These are phyloP conservation scores for Stachybotrys chlorohalonatus DNA, from an alignment of 2,329 filamentous ascomycete species.

Conservation along the genomic window DNA sequence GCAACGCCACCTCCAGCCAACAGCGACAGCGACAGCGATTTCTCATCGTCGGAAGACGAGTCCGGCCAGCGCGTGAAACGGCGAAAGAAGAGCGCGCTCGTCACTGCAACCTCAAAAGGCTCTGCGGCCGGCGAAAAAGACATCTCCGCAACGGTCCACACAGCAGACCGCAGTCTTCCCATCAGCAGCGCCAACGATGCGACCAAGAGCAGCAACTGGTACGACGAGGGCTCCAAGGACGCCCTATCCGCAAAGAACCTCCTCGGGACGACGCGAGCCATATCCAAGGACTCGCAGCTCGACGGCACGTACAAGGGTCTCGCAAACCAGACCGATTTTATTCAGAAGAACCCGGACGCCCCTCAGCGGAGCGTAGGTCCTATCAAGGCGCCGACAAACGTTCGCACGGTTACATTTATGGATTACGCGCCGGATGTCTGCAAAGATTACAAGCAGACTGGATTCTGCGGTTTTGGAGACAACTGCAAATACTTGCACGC, in stretches of 20 bases:
- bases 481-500: slow-evolving; percentile 68
- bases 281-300: slow-evolving; percentile 22
- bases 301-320: slow-evolving; percentile 72
- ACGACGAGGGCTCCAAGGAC: slow-evolving; percentile 59
- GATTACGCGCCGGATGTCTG: slow-evolving; percentile 92
- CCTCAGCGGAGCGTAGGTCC: slow-evolving; percentile 67
- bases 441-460: slow-evolving; percentile 75
- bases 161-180: slow-evolving; percentile 51
- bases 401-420: slow-evolving; percentile 80
- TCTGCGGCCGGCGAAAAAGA: slow-evolving; percentile 23
- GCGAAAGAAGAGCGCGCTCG: slow-evolving; percentile 56
- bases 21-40: slow-evolving; percentile 51
- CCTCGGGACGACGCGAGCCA: slow-evolving; percentile 44
- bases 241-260: slow-evolving; percentile 41
- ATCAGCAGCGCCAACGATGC: slow-evolving; percentile 72
- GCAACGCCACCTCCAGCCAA: slow-evolving; percentile 66
- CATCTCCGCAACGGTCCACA: slow-evolving; percentile 42
- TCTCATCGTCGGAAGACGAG: slow-evolving; percentile 69
- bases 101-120: slow-evolving; percentile 55
- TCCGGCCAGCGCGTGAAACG: slow-evolving; percentile 71
- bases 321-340: slow-evolving; percentile 63
- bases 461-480: slow-evolving; percentile 23
- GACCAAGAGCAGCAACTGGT: slow-evolving; percentile 85
- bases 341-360: slow-evolving; percentile 73
- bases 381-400: slow-evolving; percentile 79